Evolutionary conservation across 345 rosid species (phyloP), one percentile per base, ranked within the genome.

Genomic region (Kandelia obovata): DNA sequence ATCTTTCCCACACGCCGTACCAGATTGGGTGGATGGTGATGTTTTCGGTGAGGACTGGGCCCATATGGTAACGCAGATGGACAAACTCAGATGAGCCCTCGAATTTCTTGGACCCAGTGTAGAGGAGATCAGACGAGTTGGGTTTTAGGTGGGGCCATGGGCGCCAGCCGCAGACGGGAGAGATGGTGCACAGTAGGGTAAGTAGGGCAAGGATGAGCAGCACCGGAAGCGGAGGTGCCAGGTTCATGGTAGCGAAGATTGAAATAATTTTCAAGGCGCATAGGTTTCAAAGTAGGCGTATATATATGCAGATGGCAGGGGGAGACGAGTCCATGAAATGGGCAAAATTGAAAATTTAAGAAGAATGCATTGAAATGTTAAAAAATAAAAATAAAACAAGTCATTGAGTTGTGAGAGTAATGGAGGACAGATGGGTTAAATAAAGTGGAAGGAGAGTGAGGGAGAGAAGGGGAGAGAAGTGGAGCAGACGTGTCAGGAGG

Each of bases 41-140:
- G 85, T 87, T 85, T 76, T 81, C 83, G 58, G 99, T 86, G 62
- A 95, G 86, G 62, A 95, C 93, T 0, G 99, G 99, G 1, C 99
- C 99, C 96, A 88, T 89, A 67, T 95, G 99, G 88, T 92, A 92
- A 63, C 88, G 89, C 73, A 95, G 69, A 67, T 82, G 85, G 21
- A 92, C 89, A 75, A 92, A 84, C 68, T 92, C 92, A 15, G 98
- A 94, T 31, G 98, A 94, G 74, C 98, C 98, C 83, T 94, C 98
- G 79, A 9, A 94, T 67, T 91, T 94, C 68, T 94, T 91, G 61
- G 91, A 88, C 47, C 67, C 83, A 9, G 74, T 86, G 73, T 81
- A 78, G 68, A 81, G 65, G 62, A 67, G 72, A 61, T 83, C 89
- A 28, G 92, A 77, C 73, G 73, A 67, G 88, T 88, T 89, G 74